A percentile compares a stretch with the other conserved stretches of the same genome.
These are phyloP conservation scores for Grosmannia huntii DNA, from an alignment of 2,329 filamentous ascomycete genomes.

Conservation along the genomic window DNA sequence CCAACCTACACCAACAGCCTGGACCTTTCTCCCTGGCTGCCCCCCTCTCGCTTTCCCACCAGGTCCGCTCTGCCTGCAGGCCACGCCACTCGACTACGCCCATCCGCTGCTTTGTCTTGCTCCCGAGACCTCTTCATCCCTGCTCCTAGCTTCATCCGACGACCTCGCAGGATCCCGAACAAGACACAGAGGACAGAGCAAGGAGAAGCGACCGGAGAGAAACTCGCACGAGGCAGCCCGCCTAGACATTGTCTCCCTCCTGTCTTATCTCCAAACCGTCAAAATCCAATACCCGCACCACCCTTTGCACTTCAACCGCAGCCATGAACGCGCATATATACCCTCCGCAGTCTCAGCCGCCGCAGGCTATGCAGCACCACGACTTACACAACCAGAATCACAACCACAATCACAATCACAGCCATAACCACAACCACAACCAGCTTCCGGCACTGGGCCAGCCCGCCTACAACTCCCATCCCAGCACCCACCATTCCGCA, in stretches of 20 bases:
- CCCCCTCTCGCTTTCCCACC: not conserved
- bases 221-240: not conserved
- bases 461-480: constrained; percentile 4
- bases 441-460: constrained; percentile 8
- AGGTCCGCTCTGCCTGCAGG: too few species aligned
- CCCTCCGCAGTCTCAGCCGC: constrained; percentile 7
- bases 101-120: not conserved
- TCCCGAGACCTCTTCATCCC: not conserved
- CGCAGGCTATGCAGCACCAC: constrained; percentile 8
- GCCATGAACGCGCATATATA: constrained; percentile 10
- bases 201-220: not conserved
- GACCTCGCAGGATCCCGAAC: not conserved
- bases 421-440: constrained; percentile 3
- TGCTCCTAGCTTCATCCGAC: not conserved
- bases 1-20: not conserved
- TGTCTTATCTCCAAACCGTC: not conserved
- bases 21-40: not conserved
- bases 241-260: not conserved
- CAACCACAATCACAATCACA: not conserved
- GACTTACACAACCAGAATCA: constrained; percentile 8
- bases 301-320: not conserved
- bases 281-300: not conserved
- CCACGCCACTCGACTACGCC: not conserved
- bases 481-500: constrained; percentile 7
- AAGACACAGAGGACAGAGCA: not conserved